Percentiles rank a stretch among this genome's conserved stretches.
These are phyloP conservation scores for Coemansia biformis DNA, from an alignment of 192 early-diverging fungal species.

Conservation along the genomic window DNA sequence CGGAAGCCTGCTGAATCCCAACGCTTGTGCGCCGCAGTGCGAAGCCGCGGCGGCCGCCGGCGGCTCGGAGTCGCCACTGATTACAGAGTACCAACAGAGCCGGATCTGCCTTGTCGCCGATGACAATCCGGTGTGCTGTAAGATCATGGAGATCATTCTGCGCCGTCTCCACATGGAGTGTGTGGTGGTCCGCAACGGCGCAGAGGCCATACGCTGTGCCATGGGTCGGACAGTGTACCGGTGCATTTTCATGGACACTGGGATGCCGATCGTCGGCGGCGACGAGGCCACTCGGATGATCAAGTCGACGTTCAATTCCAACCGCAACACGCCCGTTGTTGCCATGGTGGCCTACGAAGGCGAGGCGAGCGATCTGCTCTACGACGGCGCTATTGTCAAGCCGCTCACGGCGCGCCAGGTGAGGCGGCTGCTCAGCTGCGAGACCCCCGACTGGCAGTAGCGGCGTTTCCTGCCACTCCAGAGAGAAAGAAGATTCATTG, in stretches of 20 bases:
- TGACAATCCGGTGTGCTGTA: constrained; percentile 83
- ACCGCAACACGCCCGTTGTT: constrained; percentile 78
- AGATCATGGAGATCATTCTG: constrained; percentile 88
- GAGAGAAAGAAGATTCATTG: too few relatives aligned
- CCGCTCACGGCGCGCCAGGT: constrained; percentile 21
- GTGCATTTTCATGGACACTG: constrained; percentile 88
- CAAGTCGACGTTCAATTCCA: constrained; percentile 84
- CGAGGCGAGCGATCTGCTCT: constrained; percentile 30
- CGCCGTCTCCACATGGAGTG: constrained; percentile 69
- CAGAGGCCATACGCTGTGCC: constrained; percentile 81
- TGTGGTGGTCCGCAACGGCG: constrained; percentile 82
- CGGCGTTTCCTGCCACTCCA: too few relatives aligned
- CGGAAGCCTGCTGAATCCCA: constrained; percentile 34
- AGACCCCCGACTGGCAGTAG: neutral
- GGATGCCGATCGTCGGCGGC: constrained; percentile 94
- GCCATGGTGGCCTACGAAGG: constrained; percentile 74
- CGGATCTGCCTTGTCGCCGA: constrained; percentile 74
- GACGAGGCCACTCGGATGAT: constrained; percentile 91
- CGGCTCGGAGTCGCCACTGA: neutral
- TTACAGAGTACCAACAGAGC: constrained; percentile 21
- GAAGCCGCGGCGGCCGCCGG: neutral
- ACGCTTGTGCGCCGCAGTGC: neutral
- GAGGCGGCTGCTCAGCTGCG: constrained; percentile 10
- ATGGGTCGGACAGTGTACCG: constrained; percentile 88
- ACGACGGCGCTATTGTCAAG: constrained; percentile 34